These are phyloP conservation scores for Penicillium sp. DNA, from an alignment of 2,329 filamentous ascomycete species.

Conservation along the genomic window DNA sequence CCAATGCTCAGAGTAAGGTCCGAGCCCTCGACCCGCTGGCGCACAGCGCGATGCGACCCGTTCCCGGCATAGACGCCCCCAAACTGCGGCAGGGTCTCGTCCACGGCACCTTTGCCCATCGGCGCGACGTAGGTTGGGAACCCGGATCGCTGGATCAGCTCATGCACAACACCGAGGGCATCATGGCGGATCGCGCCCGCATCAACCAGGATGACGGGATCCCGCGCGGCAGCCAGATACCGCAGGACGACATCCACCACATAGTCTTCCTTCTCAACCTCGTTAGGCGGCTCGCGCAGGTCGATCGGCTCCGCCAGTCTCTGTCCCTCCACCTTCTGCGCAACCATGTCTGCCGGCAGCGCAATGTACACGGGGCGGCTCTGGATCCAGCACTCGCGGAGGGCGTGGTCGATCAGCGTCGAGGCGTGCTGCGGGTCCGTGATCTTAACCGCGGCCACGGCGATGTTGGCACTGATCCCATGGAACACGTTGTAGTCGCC, in stretches of 20 bases:
- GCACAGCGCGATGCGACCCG: too few species aligned
- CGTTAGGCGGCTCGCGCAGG: constrained; percentile 66
- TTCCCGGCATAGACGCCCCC: background rate
- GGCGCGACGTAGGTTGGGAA: background rate
- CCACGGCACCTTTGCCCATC: background rate
- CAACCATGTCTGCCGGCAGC: constrained; percentile 79
- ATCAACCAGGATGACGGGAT: constrained; percentile 80
- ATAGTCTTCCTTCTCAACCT: constrained; percentile 74
- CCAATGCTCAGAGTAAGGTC: too few species aligned
- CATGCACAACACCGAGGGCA: background rate
- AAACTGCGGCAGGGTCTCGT: background rate
- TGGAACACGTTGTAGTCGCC: background rate
- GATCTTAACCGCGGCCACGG: background rate
- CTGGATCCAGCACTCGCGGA: background rate
- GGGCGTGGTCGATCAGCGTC: background rate
- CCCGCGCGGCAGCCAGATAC: constrained; percentile 73
- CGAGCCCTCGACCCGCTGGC: too few species aligned
- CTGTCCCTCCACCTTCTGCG: constrained; percentile 75
- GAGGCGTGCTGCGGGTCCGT: background rate
- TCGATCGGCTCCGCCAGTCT: constrained; percentile 73
- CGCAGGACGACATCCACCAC: constrained; percentile 80
- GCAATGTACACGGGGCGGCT: constrained; percentile 75
- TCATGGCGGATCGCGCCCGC: constrained; percentile 68
- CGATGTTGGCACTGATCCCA: background rate
- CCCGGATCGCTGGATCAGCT: background rate